phyloP scores from a whole-genome alignment of 192 early-diverging fungal genomes.

The Gorgonomyces haynaldii region DNA sequence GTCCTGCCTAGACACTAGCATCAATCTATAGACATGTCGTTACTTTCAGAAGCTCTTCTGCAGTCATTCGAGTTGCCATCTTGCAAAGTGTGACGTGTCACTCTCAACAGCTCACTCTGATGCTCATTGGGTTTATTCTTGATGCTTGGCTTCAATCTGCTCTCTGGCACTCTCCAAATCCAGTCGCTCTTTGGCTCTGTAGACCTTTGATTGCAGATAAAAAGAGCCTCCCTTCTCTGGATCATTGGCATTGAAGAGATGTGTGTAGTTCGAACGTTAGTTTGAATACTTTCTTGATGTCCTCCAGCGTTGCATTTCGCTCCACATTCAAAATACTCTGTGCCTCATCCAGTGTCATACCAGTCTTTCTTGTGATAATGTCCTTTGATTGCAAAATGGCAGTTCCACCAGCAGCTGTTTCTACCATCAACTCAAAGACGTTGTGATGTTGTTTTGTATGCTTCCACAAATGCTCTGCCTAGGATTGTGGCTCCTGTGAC shows the following conservation, averaged over 20 bases:
- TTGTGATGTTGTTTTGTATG: conserved; percentile 77
- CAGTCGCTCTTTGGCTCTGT: conserved; percentile 85
- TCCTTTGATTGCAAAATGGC: conserved; percentile 50
- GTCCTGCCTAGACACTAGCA: conserved; percentile 32
- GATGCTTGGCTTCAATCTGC: too few relatives aligned
- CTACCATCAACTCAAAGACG: conserved; percentile 36
- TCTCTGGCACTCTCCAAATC: too few relatives aligned
- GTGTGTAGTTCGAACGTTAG: conserved; percentile 60
- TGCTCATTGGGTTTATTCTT: too few relatives aligned
- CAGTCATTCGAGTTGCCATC: conserved; percentile 12
- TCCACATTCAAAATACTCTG: conserved; percentile 77
- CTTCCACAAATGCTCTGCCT: conserved; percentile 84
- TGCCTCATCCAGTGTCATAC: conserved; percentile 84
- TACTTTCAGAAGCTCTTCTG: conserved; percentile 19
- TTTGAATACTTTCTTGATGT: conserved; percentile 33
- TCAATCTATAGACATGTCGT: conserved; percentile 18
- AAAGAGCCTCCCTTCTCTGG: conserved; percentile 76
- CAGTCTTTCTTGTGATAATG: conserved; percentile 60
- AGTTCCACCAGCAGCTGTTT: conserved; percentile 48
- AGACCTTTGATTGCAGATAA: conserved; percentile 89
- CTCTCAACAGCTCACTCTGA: too few relatives aligned
- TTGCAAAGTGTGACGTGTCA: too few relatives aligned
- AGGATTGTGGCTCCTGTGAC: conserved; percentile 64
- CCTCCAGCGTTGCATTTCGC: conserved; percentile 54
- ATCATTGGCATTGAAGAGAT: conserved; percentile 81